A percentile compares a stretch with the other conserved stretches of the same genome.
Evolutionary conservation across 352 stramenopile species (phyloP).

Genomic region (Peronospora destructor): DNA sequence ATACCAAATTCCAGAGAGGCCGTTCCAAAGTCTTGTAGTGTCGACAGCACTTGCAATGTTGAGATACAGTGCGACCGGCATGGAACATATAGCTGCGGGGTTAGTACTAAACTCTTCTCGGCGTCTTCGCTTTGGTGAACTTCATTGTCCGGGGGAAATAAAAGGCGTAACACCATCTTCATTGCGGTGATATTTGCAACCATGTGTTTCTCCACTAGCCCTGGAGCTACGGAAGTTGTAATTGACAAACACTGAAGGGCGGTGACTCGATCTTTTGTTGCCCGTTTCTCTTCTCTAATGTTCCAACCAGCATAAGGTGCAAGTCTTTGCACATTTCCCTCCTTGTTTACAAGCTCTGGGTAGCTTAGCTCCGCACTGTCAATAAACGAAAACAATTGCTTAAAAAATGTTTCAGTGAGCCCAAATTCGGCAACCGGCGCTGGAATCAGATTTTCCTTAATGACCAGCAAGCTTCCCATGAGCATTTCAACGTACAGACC

Average conservation of each 20-base stretch:
- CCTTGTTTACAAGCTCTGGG: slow-evolving; percentile 26
- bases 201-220: slow-evolving; percentile 53
- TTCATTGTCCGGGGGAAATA: slow-evolving; percentile 75
- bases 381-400: slow-evolving; percentile 71
- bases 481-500: slow-evolving; percentile 74
- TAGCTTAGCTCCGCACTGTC: slow-evolving; percentile 48
- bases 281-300: slow-evolving; percentile 38
- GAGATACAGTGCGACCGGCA: slow-evolving; percentile 54
- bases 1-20: slow-evolving; percentile 50
- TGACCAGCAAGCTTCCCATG: slow-evolving; percentile 56
- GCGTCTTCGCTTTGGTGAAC: slow-evolving; percentile 57
- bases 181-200: slow-evolving; percentile 45
- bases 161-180: slow-evolving; percentile 65
- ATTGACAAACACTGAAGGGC: slow-evolving; percentile 64
- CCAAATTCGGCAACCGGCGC: slow-evolving; percentile 41
- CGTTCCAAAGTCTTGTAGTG: slow-evolving; percentile 45
- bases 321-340: slow-evolving; percentile 28
- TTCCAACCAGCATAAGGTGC: slow-evolving; percentile 56
- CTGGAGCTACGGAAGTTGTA: slow-evolving; percentile 43
- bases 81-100: slow-evolving; percentile 53
- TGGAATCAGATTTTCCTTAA: slow-evolving; percentile 48
- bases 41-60: slow-evolving; percentile 50
- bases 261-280: slow-evolving; percentile 48
- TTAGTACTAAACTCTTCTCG: slow-evolving; percentile 44
- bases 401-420: slow-evolving; percentile 62